Evolutionary conservation across 345 rosid species (phyloP).

Genomic region (Salix udensis): DNA sequence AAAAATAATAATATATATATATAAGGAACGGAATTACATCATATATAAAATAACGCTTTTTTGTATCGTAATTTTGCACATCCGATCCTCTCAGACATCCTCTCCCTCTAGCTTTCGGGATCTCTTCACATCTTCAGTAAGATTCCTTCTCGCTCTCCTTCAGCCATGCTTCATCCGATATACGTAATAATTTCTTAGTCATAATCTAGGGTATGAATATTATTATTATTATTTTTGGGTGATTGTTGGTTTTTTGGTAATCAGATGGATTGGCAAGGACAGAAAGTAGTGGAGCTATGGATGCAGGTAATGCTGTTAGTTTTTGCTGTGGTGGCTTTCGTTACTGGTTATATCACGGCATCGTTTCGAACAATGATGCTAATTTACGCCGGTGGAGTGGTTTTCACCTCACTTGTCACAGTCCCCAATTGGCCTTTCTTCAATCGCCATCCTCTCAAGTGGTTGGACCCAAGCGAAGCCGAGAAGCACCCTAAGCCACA

Average conservation of each 20-base stretch:
- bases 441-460: constrained; percentile 69
- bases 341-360: constrained; percentile 46
- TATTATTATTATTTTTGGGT: not conserved
- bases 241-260: not conserved
- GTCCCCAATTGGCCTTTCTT: constrained; percentile 92
- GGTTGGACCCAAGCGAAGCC: constrained; percentile 77
- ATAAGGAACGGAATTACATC: too few species aligned
- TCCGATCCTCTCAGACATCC: not conserved
- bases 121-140: not conserved
- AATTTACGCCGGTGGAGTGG: constrained; percentile 73
- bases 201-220: not conserved
- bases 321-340: constrained; percentile 51
- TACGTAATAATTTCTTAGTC: not conserved
- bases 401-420: constrained; percentile 59
- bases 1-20: too few species aligned
- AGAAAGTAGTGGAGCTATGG: constrained; percentile 82
- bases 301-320: constrained; percentile 80
- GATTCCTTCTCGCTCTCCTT: not conserved
- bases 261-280: constrained; percentile 98
- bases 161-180: not conserved
- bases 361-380: constrained; percentile 76
- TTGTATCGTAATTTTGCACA: not conserved
- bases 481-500: constrained; percentile 81
- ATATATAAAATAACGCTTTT: not conserved
- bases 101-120: not conserved